Base-by-base conservation (phyloP, 257 asterid species). In the Vinca minor region DNA sequence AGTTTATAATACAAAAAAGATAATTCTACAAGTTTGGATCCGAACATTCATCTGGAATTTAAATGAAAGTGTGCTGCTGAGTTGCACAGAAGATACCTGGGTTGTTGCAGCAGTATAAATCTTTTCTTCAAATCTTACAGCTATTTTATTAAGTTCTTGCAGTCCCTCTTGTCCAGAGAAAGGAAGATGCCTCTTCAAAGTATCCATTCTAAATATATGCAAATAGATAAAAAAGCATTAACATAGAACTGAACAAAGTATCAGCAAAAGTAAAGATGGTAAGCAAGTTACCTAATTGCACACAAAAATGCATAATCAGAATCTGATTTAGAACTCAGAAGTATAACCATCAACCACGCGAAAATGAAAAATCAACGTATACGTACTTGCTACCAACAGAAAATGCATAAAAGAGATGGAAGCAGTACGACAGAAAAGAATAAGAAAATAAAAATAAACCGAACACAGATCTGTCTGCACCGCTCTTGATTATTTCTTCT, bases 151-250 rank as follows among this genome's bases (percentile, higher is more conserved):
- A 20, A 92, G 94, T 78, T 87, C 96, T 72, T 78, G 87, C 47
- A 85, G 75, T 61, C 91, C 95, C 62, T 85, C 96, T 73, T 73
- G 87, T 56, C 91, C 95, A 74, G 93, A 82, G 75, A 78, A 75
- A 70, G 96, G 96, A 71, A 88, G 95, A 75, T 92, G 93, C 74
- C 89, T 78, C 88, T 85, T 87, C 85, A 92, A 78, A 46, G 86
- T 84, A 34, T 92, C 95, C 92, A 89, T 76, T 85, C 98, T 92
- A 71, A 69, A 65, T 73, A 70, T 62, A 63, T 3, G 23, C 13
- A 38, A 46, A 45, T 26, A 68, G 21, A 35, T 53, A n/a, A 11
- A 34, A 23, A 25, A 65, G 23, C 14, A 61, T 36, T 47, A 55
- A 68, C 21, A 54, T 42, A 14, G 59, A 72, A 56, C 57, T 66